Percentiles rank a stretch among this genome's conserved stretches.
Conservation (phyloP, 2,329 filamentous ascomycete species). For the Saccharata proteae region DNA sequence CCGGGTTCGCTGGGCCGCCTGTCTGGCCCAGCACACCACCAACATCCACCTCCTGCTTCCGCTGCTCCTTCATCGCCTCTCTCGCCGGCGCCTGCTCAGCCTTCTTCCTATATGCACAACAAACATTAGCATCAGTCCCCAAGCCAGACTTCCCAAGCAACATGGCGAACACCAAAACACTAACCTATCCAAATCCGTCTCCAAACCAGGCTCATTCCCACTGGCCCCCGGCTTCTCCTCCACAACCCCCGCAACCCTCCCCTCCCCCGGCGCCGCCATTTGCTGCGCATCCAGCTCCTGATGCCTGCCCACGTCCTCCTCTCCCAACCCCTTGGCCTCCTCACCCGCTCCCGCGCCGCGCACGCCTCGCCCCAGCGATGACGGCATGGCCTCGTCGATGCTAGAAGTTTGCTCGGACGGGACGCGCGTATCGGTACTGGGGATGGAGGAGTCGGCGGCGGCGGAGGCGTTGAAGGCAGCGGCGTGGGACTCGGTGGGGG, state of each 20-base stretch:
- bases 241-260: constrained; percentile 31
- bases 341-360: constrained; percentile 32
- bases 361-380: constrained; percentile 29
- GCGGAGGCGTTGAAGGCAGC: constrained; percentile 23
- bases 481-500: constrained; percentile 25
- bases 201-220: constrained; percentile 27
- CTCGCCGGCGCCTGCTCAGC: constrained; percentile 33
- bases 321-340: constrained; percentile 26
- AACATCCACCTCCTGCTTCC: constrained; percentile 24
- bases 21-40: constrained; percentile 33
- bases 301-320: constrained; percentile 30
- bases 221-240: constrained; percentile 22
- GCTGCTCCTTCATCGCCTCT: constrained; percentile 28
- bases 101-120: constrained; percentile 30
- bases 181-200: constrained; percentile 32
- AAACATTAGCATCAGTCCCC: not conserved
- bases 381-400: constrained; percentile 22
- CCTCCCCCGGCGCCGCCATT: constrained; percentile 37
- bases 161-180: constrained; percentile 5
- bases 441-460: constrained; percentile 13
- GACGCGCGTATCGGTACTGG: constrained; percentile 22
- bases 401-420: constrained; percentile 24
- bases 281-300: constrained; percentile 35
- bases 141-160: not conserved
- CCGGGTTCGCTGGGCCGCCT: constrained; percentile 31